These are phyloP conservation scores for Candida chilensis DNA, from an alignment of 805 yeast species.

Conservation along the genomic window DNA sequence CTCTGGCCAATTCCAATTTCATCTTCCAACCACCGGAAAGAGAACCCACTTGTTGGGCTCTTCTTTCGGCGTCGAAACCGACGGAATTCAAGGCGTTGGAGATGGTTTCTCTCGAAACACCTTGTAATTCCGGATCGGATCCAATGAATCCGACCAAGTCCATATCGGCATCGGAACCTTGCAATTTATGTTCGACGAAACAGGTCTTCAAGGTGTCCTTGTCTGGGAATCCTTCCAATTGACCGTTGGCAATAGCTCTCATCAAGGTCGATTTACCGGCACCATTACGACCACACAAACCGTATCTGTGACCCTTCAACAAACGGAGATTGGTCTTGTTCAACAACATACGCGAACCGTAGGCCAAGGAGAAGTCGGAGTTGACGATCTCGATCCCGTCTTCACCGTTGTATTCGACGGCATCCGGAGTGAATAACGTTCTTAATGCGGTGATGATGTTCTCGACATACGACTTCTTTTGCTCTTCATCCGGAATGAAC, in stretches of 20 bases:
- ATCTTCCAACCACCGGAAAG: constrained; percentile 99
- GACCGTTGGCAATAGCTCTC: constrained; percentile 96
- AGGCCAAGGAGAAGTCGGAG: constrained; percentile 91
- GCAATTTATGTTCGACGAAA: constrained; percentile 94
- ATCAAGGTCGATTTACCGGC: constrained; percentile 97
- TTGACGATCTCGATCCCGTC: constrained; percentile 91
- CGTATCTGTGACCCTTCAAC: constrained; percentile 92
- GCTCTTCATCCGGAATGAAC: constrained; percentile 17
- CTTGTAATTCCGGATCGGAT: constrained; percentile 70
- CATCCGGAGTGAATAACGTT: constrained; percentile 42
- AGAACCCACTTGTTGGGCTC: constrained; percentile 87
- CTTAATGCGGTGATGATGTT: constrained; percentile 38
- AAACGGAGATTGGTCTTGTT: constrained; percentile 87
- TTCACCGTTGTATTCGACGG: constrained; percentile 49
- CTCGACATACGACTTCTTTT: constrained; percentile 28
- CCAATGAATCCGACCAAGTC: constrained; percentile 84
- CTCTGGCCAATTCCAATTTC: constrained; percentile 98
- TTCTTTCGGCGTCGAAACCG: constrained; percentile 87
- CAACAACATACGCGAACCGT: constrained; percentile 94
- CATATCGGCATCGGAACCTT: constrained; percentile 89
- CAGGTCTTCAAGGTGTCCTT: constrained; percentile 82
- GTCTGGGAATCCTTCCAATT: constrained; percentile 95
- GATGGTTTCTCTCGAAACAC: constrained; percentile 61
- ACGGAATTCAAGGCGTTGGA: constrained; percentile 70
- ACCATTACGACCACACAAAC: constrained; percentile 97